phyloP scores from a whole-genome alignment of 441 rosid species.

The Pelargonium fulgidum region DNA sequence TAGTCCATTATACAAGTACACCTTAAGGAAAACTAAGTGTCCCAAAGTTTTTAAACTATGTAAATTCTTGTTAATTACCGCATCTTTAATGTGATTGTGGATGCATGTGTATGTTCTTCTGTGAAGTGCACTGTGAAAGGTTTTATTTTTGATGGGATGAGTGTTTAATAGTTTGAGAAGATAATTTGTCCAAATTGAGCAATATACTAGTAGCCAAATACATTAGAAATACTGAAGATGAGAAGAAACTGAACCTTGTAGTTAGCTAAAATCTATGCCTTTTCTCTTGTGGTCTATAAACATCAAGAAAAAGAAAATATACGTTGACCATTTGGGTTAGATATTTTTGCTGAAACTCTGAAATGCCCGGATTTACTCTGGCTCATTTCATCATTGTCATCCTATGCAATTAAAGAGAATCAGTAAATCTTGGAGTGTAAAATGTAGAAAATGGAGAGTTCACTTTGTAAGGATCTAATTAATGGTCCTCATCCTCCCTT shows the following conservation, averaged over 20 bases:
- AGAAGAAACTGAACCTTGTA: background rate
- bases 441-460: no score
- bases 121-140: background rate
- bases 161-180: background rate
- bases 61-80: background rate
- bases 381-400: background rate
- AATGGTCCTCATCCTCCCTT: no score
- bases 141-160: background rate
- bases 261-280: background rate
- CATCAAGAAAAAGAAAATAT: background rate
- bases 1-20: background rate
- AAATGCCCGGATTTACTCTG: background rate
- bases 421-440: background rate
- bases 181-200: background rate
- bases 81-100: background rate
- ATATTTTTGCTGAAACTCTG: background rate
- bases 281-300: background rate
- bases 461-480: no score
- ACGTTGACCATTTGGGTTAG: background rate
- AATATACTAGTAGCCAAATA: background rate
- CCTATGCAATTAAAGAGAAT: background rate
- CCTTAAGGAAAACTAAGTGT: background rate
- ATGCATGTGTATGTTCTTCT: background rate
- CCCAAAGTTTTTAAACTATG: background rate
- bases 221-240: background rate